A percentile compares a stretch with the other conserved stretches of the same genome.
These are phyloP conservation scores for Wakefieldia striispora DNA, from an alignment of 768 basidiomycete species.

Conservation along the genomic window DNA sequence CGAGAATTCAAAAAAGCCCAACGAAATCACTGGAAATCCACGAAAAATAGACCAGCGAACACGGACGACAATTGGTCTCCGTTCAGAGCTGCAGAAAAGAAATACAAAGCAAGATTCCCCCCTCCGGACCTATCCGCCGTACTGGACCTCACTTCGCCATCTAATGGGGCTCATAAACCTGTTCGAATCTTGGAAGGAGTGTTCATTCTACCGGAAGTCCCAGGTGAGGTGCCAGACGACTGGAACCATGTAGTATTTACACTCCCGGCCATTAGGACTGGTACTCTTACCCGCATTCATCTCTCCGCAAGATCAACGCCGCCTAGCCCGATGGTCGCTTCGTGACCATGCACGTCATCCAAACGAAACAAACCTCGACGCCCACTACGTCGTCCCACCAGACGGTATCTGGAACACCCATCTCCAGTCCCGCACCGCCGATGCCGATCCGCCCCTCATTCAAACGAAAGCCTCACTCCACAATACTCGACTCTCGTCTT, in stretches of 20 bases:
- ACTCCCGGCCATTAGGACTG: constrained; percentile 59
- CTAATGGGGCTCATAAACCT: constrained; percentile 1
- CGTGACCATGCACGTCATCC: constrained; percentile 70
- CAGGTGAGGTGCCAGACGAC: constrained; percentile 32
- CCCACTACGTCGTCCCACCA: constrained; percentile 75
- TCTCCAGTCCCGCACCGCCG: constrained; percentile 37
- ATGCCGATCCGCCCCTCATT: no score
- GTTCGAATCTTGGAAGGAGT: constrained; percentile 1
- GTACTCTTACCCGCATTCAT: constrained; percentile 81
- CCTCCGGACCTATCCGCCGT: constrained; percentile 70
- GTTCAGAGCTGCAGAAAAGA: constrained; percentile 77
- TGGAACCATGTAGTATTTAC: not conserved
- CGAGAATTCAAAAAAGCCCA: constrained; percentile 65
- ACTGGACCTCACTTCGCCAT: constrained; percentile 59
- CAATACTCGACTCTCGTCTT: constrained; percentile 13
- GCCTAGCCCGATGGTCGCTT: constrained; percentile 72
- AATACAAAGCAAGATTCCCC: constrained; percentile 75
- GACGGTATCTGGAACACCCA: constrained; percentile 77
- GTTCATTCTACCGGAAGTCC: constrained; percentile 32
- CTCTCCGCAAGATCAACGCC: constrained; percentile 57
- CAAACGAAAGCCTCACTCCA: constrained; percentile 37
- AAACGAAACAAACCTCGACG: constrained; percentile 88
- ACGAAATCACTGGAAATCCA: constrained; percentile 57
- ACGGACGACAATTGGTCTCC: constrained; percentile 63
- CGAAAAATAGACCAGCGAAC: constrained; percentile 47